Percentiles rank a stretch among this genome's conserved stretches.
These are phyloP conservation scores for Fragilaria crotonensis DNA, from an alignment of 108 stramenopile genomes.

Conservation along the genomic window DNA sequence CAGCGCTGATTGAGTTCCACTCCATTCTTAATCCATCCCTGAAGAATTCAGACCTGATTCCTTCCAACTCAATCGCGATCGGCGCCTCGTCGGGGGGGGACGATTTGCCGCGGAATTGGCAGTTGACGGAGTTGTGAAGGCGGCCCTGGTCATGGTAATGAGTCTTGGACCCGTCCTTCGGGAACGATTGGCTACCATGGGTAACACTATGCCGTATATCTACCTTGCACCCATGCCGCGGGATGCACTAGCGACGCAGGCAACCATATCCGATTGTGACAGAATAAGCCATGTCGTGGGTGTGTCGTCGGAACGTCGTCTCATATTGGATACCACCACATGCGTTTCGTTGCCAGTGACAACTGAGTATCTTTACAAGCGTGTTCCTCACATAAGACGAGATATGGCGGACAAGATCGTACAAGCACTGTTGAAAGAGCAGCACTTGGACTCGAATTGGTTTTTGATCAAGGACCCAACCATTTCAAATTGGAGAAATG, in stretches of 20 bases:
- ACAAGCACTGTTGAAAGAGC: too few species aligned
- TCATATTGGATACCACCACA: too few species aligned
- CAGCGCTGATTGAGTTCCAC: slow-evolving; percentile 10
- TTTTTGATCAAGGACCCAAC: too few species aligned
- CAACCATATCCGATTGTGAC: too few species aligned
- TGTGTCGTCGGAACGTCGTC: too few species aligned
- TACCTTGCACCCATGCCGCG: slow-evolving; percentile 46
- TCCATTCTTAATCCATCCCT: not conserved
- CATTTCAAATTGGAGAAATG: too few species aligned
- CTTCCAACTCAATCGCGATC: slow-evolving; percentile 13
- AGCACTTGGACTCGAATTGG: too few species aligned
- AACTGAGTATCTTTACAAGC: too few species aligned
- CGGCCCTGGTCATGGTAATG: slow-evolving; percentile 42
- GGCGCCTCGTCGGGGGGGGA: slow-evolving; percentile 47
- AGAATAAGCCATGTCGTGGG: too few species aligned
- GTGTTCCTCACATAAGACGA: too few species aligned
- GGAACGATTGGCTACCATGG: slow-evolving; percentile 4
- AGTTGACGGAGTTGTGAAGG: slow-evolving; percentile 14
- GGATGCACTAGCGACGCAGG: slow-evolving; percentile 19
- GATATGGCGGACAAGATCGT: too few species aligned
- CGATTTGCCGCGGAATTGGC: slow-evolving; percentile 28
- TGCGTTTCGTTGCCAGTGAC: too few species aligned
- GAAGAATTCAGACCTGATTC: not conserved
- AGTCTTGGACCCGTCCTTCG: slow-evolving; percentile 12
- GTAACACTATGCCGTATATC: slow-evolving; percentile 3